Conservation (phyloP, 306 rosid genomes). For the Acacia confusa region DNA sequence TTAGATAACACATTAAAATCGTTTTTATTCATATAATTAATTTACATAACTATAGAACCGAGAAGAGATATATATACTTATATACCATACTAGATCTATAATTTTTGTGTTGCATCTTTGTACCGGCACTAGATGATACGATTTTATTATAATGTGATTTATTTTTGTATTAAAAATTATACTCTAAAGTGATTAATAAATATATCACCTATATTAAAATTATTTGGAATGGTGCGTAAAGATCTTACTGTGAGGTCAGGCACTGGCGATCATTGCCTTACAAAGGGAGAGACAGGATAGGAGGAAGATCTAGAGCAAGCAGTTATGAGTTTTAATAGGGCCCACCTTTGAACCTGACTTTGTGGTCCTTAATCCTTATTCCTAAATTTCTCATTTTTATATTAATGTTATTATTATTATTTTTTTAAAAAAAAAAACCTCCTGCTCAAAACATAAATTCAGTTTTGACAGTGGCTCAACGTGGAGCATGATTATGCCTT, state of each 20-base stretch:
- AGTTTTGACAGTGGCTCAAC: constrained; percentile 1
- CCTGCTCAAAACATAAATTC: not conserved
- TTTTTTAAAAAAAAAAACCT: not conserved
- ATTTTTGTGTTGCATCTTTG: too few relatives aligned
- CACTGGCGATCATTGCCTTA: not conserved
- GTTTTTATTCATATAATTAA: too few relatives aligned
- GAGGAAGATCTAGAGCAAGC: constrained; percentile 21
- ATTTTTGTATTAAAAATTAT: too few relatives aligned
- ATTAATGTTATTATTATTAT: not conserved
- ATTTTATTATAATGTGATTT: not conserved
- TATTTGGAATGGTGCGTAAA: too few relatives aligned
- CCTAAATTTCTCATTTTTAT: not conserved
- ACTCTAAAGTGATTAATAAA: not conserved
- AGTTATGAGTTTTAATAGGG: constrained; percentile 30
- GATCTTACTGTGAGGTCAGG: constrained; percentile 5
- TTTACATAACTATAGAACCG: too few relatives aligned
- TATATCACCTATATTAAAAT: not conserved
- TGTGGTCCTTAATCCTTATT: not conserved
- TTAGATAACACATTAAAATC: too few relatives aligned
- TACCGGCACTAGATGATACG: not conserved
- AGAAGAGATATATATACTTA: not conserved
- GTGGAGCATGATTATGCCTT: not conserved
- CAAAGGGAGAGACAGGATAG: not conserved
- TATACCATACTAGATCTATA: too few relatives aligned
- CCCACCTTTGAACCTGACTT: constrained; percentile 32